Evolutionary conservation across 495 filamentous ascomycete genomes (phyloP).

Genomic region (Haplographium delicatum): DNA sequence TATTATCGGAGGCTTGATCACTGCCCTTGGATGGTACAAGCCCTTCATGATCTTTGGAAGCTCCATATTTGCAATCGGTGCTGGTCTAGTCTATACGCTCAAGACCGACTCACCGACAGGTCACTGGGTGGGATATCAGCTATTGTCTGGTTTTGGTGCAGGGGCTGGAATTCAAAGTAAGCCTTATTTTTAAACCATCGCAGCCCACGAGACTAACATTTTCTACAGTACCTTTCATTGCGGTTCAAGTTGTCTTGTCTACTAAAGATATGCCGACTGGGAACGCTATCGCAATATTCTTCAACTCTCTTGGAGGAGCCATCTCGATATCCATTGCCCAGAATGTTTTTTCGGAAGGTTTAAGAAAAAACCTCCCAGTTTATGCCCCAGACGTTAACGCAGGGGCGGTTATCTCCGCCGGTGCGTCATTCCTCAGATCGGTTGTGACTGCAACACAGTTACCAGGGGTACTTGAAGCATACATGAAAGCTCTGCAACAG

Average conservation of each 20-base stretch:
- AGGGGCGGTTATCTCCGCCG: conserved; percentile 36
- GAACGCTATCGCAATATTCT: conserved; percentile 28
- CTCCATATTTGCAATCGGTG: conserved; percentile 27
- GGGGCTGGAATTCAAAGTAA: conserved; percentile 21
- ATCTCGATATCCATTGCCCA: conserved; percentile 43
- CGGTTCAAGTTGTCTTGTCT: conserved; percentile 16
- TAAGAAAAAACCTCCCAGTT: conserved; percentile 31
- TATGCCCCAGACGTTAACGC: conserved; percentile 41
- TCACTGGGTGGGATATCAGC: conserved; percentile 24
- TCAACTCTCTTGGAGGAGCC: conserved; percentile 44
- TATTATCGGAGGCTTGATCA: conserved; percentile 28
- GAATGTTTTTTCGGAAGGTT: conserved; percentile 40
- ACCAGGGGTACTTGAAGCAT: conserved; percentile 46
- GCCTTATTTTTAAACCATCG: background rate
- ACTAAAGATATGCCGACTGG: conserved; percentile 20
- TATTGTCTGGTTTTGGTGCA: conserved; percentile 18
- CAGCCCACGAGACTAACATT: conserved; percentile 33
- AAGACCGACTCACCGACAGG: conserved; percentile 1
- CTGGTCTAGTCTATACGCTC: conserved; percentile 29
- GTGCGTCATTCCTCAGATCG: conserved; percentile 45
- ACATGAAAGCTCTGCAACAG: conserved; percentile 52
- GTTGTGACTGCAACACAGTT: conserved; percentile 40
- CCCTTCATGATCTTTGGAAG: conserved; percentile 32
- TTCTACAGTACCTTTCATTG: conserved; percentile 15
- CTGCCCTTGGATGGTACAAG: conserved; percentile 28